These are phyloP conservation scores for Theileria orientalis DNA, from an alignment of 169 alveolate species.

Conservation along the genomic window DNA sequence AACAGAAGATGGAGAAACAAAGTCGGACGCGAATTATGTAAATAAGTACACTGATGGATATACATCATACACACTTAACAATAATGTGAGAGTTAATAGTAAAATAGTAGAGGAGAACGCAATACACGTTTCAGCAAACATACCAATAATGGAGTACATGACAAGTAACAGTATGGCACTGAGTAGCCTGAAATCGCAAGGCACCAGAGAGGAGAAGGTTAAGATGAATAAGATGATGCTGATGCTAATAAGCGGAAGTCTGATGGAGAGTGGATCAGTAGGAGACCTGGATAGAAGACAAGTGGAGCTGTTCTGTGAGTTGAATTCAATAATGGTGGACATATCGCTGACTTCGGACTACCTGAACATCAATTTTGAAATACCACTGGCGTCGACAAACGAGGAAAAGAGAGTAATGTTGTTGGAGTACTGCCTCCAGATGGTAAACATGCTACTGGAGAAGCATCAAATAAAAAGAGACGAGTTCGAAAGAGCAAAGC, in stretches of 20 bases:
- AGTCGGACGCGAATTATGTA: neutral
- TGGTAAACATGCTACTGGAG: slow-evolving; percentile 19
- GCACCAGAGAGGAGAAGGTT: neutral
- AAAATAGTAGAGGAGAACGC: slow-evolving; percentile 39
- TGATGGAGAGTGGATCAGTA: slow-evolving; percentile 86
- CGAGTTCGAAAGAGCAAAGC: slow-evolving; percentile 77
- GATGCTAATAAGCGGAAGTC: slow-evolving; percentile 39
- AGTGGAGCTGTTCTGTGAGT: slow-evolving; percentile 81
- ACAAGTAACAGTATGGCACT: slow-evolving; percentile 13
- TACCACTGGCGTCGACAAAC: slow-evolving; percentile 61
- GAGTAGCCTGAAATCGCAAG: slow-evolving; percentile 10
- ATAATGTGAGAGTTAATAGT: slow-evolving; percentile 35
- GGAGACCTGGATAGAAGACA: slow-evolving; percentile 76
- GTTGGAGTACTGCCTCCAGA: slow-evolving; percentile 47
- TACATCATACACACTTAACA: slow-evolving; percentile 17
- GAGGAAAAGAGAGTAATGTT: slow-evolving; percentile 21
- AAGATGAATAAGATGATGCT: slow-evolving; percentile 32
- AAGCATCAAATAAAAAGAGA: slow-evolving; percentile 69
- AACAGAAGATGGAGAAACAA: neutral
- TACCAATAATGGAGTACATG: slow-evolving; percentile 52
- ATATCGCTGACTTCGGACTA: slow-evolving; percentile 76
- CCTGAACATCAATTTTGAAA: slow-evolving; percentile 70
- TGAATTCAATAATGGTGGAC: slow-evolving; percentile 72
- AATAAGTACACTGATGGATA: slow-evolving; percentile 26
- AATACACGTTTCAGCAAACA: slow-evolving; percentile 52